Percentiles rank a stretch among this genome's conserved stretches.
These are phyloP conservation scores for Hondaea fermentalgiana DNA, from an alignment of 108 stramenopile genomes.

Conservation along the genomic window DNA sequence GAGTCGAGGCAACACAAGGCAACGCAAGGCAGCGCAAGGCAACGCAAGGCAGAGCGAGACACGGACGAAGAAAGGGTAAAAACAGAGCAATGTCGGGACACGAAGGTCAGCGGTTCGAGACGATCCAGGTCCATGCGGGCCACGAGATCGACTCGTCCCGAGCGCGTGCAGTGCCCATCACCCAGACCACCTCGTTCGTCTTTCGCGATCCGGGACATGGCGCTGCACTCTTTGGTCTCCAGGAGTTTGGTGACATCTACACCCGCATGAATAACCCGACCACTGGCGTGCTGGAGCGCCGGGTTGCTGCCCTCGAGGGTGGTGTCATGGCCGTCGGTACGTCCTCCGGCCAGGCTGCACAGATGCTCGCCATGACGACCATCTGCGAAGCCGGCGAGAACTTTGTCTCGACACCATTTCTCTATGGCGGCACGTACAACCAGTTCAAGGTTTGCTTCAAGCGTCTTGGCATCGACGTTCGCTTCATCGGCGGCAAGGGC, in stretches of 20 bases:
- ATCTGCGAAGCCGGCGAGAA: constrained; percentile 71
- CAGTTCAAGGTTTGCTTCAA: constrained; percentile 65
- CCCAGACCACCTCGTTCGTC: constrained; percentile 61
- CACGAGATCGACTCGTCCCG: neutral
- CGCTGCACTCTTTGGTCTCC: constrained; percentile 66
- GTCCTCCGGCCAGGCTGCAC: constrained; percentile 59
- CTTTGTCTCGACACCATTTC: constrained; percentile 53
- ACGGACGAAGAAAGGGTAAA: neutral
- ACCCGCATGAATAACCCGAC: constrained; percentile 36
- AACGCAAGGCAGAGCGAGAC: neutral
- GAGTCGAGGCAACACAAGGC: too few relatives aligned
- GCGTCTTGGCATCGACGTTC: constrained; percentile 63
- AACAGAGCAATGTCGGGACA: neutral
- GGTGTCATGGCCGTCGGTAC: constrained; percentile 46
- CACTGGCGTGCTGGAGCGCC: constrained; percentile 60
- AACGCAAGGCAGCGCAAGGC: neutral
- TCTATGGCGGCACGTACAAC: constrained; percentile 55
- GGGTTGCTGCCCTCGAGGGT: constrained; percentile 66
- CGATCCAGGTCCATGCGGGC: constrained; percentile 18
- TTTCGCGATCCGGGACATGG: constrained; percentile 70
- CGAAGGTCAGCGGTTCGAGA: neutral
- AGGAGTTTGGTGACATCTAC: constrained; percentile 79
- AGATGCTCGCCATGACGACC: constrained; percentile 63
- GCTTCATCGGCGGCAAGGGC: constrained; percentile 56
- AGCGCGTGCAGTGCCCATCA: constrained; percentile 61